These are phyloP conservation scores for Silene noctiflora DNA, from an alignment of 179 eudicot species.

Conservation along the genomic window DNA sequence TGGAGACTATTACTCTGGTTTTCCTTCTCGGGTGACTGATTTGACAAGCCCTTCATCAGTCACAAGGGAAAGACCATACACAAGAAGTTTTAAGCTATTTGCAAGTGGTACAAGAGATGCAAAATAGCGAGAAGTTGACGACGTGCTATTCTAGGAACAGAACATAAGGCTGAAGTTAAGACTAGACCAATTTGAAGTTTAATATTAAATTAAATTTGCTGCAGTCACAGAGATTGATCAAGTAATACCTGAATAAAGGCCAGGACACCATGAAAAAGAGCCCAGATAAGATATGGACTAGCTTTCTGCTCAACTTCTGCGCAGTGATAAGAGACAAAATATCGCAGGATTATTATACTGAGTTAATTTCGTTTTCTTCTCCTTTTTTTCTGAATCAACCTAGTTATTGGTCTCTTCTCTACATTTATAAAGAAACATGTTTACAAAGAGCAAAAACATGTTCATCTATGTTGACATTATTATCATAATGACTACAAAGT, in stretches of 20 bases:
- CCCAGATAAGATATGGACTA: constrained; percentile 89
- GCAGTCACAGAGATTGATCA: neutral
- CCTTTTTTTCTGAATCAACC: neutral
- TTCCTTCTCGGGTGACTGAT: constrained; percentile 89
- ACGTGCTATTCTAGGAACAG: constrained; percentile 82
- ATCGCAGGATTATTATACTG: neutral
- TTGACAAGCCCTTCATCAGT: constrained; percentile 61
- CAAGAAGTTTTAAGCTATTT: constrained; percentile 62
- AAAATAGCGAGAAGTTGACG: constrained; percentile 81
- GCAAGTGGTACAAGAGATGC: constrained; percentile 78
- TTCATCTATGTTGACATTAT: neutral
- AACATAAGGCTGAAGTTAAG: constrained; percentile 31
- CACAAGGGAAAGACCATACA: constrained; percentile 70
- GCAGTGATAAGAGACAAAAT: neutral
- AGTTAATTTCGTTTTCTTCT: neutral
- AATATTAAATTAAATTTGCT: neutral
- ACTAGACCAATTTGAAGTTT: constrained; percentile 17
- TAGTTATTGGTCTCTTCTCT: too few species aligned
- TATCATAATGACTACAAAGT: neutral
- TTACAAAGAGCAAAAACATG: neutral
- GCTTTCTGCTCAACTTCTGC: constrained; percentile 88
- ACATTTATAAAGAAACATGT: neutral
- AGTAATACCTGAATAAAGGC: constrained; percentile 82
- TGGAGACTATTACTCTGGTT: constrained; percentile 55
- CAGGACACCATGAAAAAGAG: constrained; percentile 83